These are phyloP conservation scores for Thraustotheca clavata DNA, from an alignment of 352 stramenopile genomes.

Conservation along the genomic window DNA sequence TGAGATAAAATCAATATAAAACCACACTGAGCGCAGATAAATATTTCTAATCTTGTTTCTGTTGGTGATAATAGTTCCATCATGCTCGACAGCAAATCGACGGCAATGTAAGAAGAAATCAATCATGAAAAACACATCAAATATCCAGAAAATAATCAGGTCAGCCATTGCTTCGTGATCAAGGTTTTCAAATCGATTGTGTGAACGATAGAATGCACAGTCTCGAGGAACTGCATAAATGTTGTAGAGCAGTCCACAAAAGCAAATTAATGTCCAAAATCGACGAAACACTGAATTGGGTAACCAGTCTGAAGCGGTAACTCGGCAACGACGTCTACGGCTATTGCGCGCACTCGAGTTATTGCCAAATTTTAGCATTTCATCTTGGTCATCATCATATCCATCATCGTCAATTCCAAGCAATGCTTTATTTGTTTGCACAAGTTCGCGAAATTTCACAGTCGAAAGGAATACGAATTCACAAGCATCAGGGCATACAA, in stretches of 20 bases:
- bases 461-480: slow-evolving; percentile 16
- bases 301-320: slow-evolving; percentile 13
- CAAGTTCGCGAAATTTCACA: slow-evolving; percentile 7
- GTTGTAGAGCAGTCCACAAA: slow-evolving; percentile 19
- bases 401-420: not conserved
- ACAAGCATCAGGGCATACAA: not conserved
- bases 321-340: slow-evolving; percentile 2
- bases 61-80: slow-evolving; percentile 10
- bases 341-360: not conserved
- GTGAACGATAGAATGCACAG: slow-evolving; percentile 18
- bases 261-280: slow-evolving; percentile 6
- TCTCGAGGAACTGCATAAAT: slow-evolving; percentile 17
- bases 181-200: slow-evolving; percentile 18
- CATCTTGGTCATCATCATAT: not conserved
- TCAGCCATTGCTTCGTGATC: slow-evolving; percentile 6
- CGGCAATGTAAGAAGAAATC: slow-evolving; percentile 18
- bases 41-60: not conserved
- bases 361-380: not conserved
- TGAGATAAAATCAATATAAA: slow-evolving; percentile 1
- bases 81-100: slow-evolving; percentile 15
- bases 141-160: slow-evolving; percentile 9
- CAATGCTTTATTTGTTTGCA: not conserved
- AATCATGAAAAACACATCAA: slow-evolving; percentile 7
- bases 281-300: slow-evolving; percentile 22
- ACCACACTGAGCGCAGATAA: not conserved